These are phyloP conservation scores for Knoxia roxburghii DNA, from an alignment of 257 asterid genomes.

Conservation along the genomic window DNA sequence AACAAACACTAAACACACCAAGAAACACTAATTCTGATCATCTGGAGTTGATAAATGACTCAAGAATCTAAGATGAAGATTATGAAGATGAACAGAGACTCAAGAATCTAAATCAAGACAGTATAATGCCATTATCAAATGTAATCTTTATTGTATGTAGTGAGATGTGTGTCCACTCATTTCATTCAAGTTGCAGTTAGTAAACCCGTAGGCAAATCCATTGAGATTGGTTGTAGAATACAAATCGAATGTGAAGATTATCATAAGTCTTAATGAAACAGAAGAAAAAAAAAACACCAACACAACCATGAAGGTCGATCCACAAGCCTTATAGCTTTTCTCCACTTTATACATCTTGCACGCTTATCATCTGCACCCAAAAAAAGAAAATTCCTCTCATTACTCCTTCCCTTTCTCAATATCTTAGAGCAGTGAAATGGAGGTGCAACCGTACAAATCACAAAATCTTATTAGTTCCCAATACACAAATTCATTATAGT, in stretches of 20 bases:
- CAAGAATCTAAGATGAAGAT: not conserved
- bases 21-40: too few species aligned
- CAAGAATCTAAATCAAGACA: not conserved
- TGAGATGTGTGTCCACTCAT: not conserved
- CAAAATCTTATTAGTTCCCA: not conserved
- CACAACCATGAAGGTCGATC: conserved; percentile 11
- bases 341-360: conserved; percentile 24
- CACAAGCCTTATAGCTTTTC: conserved; percentile 12
- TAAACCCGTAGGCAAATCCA: conserved; percentile 6
- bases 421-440: not conserved
- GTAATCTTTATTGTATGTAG: conserved; percentile 5
- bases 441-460: not conserved
- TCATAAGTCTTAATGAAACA: conserved; percentile 2
- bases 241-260: not conserved
- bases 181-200: not conserved
- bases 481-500: not conserved
- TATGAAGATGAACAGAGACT: not conserved
- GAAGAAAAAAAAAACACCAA: conserved; percentile 11
- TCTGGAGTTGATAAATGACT: too few species aligned
- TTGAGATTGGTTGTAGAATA: conserved; percentile 10
- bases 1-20: too few species aligned
- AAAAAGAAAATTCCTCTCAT: not conserved
- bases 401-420: not conserved
- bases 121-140: not conserved
- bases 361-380: conserved; percentile 14